Percentiles rank a stretch among this genome's conserved stretches.
Conservation (phyloP, 2,329 filamentous ascomycete species). For the Apiospora aurea region DNA sequence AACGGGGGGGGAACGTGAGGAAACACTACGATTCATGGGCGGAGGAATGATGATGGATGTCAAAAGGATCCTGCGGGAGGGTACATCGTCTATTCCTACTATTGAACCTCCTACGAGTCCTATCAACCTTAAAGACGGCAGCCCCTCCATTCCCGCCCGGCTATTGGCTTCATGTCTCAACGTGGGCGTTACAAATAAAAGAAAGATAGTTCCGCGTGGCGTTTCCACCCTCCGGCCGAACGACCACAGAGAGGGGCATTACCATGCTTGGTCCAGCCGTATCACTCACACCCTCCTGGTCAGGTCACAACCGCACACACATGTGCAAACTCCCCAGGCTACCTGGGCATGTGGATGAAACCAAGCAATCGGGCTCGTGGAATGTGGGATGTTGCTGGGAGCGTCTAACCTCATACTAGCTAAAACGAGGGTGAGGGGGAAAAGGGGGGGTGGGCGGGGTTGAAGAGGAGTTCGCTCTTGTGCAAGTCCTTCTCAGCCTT, state of each 20-base stretch:
- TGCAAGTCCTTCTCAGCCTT: conserved; percentile 4
- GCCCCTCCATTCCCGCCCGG: neutral
- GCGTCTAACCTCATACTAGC: neutral
- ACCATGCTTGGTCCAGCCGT: conserved; percentile 1
- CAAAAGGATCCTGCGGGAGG: conserved; percentile 14
- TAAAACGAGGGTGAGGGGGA: neutral
- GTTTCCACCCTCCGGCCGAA: conserved; percentile 13
- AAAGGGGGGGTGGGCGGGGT: neutral
- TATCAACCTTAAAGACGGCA: neutral
- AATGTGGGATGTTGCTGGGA: conserved; percentile 9
- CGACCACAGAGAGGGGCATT: neutral
- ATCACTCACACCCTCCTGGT: conserved; percentile 5
- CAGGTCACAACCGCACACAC: conserved; percentile 7
- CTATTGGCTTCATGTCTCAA: conserved; percentile 6
- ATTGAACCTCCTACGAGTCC: conserved; percentile 1
- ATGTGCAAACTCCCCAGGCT: neutral
- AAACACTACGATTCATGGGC: conserved; percentile 12
- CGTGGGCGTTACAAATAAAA: conserved; percentile 19
- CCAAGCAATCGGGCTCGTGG: neutral
- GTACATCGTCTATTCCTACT: neutral
- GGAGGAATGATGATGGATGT: conserved; percentile 19
- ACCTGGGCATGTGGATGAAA: conserved; percentile 9
- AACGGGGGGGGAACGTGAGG: neutral
- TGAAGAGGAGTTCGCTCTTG: neutral
- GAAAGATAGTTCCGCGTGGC: conserved; percentile 3